Percentiles rank a stretch among this genome's conserved stretches.
phyloP scores from a whole-genome alignment of 805 yeast species.

The Debaryomyces castellii region DNA sequence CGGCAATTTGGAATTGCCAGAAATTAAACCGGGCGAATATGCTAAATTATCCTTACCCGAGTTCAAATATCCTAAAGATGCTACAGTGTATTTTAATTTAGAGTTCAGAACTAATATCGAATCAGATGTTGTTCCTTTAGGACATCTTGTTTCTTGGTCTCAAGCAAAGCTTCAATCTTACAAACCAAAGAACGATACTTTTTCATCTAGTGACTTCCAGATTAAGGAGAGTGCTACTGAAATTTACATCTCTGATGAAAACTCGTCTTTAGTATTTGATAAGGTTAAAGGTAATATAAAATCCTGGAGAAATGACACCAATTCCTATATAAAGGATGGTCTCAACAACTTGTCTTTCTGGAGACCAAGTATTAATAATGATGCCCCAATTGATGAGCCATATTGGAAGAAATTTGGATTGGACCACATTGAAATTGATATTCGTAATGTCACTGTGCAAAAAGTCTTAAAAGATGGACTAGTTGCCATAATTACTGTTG shows the following conservation, averaged over 20 bases:
- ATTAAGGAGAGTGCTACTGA: not conserved
- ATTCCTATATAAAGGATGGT: conserved; percentile 3
- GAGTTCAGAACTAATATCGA: conserved; percentile 8
- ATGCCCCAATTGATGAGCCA: conserved; percentile 14
- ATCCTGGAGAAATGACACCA: conserved; percentile 6
- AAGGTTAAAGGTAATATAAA: conserved; percentile 11
- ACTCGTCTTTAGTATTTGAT: conserved; percentile 3
- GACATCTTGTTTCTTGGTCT: conserved; percentile 23
- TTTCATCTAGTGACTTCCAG: not conserved
- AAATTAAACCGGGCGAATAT: conserved; percentile 4
- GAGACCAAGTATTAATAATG: conserved; percentile 32
- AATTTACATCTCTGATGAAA: not conserved
- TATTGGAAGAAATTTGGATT: conserved; percentile 26
- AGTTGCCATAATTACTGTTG: conserved; percentile 11
- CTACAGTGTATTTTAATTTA: conserved; percentile 5
- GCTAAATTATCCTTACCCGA: conserved; percentile 4
- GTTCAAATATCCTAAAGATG: conserved; percentile 1
- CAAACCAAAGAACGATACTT: not conserved
- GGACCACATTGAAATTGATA: conserved; percentile 13
- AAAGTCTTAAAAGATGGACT: conserved; percentile 1
- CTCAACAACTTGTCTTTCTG: conserved; percentile 19
- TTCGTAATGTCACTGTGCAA: conserved; percentile 4
- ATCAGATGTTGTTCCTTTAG: conserved; percentile 8
- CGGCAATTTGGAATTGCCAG: conserved; percentile 6
- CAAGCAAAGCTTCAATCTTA: conserved; percentile 12